These are phyloP conservation scores for Kwoniella mangroviensis DNA, from an alignment of 768 basidiomycete genomes.

Conservation along the genomic window DNA sequence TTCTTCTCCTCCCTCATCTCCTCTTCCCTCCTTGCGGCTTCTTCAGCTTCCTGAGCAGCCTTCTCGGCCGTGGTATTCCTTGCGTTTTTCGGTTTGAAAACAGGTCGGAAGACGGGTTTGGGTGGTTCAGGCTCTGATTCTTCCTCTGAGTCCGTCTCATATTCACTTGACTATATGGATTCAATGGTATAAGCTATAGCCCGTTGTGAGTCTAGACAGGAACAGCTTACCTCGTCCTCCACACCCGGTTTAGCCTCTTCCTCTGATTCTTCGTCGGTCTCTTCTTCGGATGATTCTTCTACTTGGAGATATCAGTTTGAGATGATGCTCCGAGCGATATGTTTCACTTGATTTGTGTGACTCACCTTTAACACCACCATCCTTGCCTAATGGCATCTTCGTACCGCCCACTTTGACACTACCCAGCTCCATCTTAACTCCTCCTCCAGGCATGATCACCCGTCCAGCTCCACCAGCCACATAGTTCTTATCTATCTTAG, in stretches of 20 bases:
- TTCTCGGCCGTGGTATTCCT: constrained; percentile 58
- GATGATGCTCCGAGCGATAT: too few species aligned
- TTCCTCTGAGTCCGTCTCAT: constrained; percentile 82
- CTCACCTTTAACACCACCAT: constrained; percentile 24
- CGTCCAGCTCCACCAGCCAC: constrained; percentile 56
- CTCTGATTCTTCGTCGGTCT: constrained; percentile 46
- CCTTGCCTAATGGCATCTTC: constrained; percentile 24
- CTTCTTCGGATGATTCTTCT: constrained; percentile 48
- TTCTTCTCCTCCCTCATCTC: constrained; percentile 78
- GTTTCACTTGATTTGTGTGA: neutral
- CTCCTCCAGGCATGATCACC: constrained; percentile 32
- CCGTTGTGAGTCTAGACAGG: neutral
- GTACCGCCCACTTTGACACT: constrained; percentile 52
- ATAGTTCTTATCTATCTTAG: constrained; percentile 29
- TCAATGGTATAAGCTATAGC: constrained; percentile 16
- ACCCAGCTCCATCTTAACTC: constrained; percentile 49
- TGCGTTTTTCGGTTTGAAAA: constrained; percentile 83
- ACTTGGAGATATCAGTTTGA: neutral
- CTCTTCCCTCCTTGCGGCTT: constrained; percentile 70
- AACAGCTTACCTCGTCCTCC: constrained; percentile 40
- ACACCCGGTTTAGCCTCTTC: constrained; percentile 37
- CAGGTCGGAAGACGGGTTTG: constrained; percentile 82
- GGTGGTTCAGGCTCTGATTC: constrained; percentile 59
- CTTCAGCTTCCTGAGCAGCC: constrained; percentile 72
- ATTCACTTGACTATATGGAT: constrained; percentile 69